Conservation (phyloP, 228 moss, liverwort and hornwort genomes). For the Sphagnum fallax region DNA sequence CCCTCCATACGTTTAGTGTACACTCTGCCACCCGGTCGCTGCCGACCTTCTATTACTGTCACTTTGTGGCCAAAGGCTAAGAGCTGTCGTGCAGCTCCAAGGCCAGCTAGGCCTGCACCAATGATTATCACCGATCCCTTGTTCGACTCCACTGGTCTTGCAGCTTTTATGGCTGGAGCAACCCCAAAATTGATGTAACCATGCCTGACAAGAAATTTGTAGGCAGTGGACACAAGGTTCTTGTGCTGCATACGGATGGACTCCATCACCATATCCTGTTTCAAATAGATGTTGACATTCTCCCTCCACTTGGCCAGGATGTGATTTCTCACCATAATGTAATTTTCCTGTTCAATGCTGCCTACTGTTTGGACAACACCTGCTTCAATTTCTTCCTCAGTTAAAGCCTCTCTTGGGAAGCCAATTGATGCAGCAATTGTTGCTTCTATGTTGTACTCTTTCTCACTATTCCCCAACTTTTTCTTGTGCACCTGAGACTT, state of each 20-base stretch:
- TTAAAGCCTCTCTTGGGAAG: constrained; percentile 67
- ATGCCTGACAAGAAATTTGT: constrained; percentile 60
- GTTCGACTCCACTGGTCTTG: constrained; percentile 30
- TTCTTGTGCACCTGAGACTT: constrained; percentile 29
- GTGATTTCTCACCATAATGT: constrained; percentile 73
- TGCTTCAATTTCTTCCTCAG: constrained; percentile 68
- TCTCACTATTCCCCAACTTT: constrained; percentile 46
- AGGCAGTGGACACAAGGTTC: constrained; percentile 41
- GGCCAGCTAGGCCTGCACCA: constrained; percentile 63
- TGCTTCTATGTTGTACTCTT: constrained; percentile 52
- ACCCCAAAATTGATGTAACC: constrained; percentile 82
- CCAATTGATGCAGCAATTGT: constrained; percentile 68
- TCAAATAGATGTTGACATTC: constrained; percentile 48
- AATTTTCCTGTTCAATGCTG: constrained; percentile 48
- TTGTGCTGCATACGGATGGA: constrained; percentile 45
- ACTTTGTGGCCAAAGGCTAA: constrained; percentile 74
- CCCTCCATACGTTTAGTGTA: constrained; percentile 76
- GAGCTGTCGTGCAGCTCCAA: constrained; percentile 72
- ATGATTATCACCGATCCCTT: constrained; percentile 64
- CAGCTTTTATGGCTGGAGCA: constrained; percentile 52
- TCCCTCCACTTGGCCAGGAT: constrained; percentile 77
- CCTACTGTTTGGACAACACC: constrained; percentile 45
- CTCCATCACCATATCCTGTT: constrained; percentile 56
- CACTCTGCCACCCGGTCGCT: constrained; percentile 58
- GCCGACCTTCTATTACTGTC: constrained; percentile 67